These are phyloP conservation scores for Melanomma pulvis-pyrius DNA, from an alignment of 495 filamentous ascomycete species.

Conservation along the genomic window DNA sequence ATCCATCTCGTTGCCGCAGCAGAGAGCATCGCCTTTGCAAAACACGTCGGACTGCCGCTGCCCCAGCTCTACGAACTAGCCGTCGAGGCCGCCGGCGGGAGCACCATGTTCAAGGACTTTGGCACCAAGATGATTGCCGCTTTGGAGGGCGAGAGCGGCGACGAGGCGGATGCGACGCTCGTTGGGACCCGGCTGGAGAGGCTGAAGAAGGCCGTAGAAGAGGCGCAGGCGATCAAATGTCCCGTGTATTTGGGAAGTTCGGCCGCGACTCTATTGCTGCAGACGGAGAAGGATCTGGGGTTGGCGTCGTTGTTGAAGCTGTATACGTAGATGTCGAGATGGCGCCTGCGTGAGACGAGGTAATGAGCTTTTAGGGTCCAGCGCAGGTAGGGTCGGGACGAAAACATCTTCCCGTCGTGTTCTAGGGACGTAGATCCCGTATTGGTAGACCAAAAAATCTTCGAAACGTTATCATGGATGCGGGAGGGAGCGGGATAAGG, in stretches of 20 bases:
- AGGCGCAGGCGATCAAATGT: slow-evolving; percentile 35
- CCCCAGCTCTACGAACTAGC: slow-evolving; percentile 69
- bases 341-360: not conserved
- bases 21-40: slow-evolving; percentile 69
- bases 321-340: not conserved
- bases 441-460: too few species aligned
- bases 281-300: not conserved
- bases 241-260: slow-evolving; percentile 29
- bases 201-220: slow-evolving; percentile 23
- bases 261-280: slow-evolving; percentile 2
- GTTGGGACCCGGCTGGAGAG: slow-evolving; percentile 3
- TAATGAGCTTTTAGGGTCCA: not conserved
- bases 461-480: too few species aligned
- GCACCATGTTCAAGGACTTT: slow-evolving; percentile 60
- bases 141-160: slow-evolving; percentile 25
- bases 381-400: too few species aligned
- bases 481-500: too few species aligned
- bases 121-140: slow-evolving; percentile 57
- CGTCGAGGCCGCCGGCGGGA: slow-evolving; percentile 69
- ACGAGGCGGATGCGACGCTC: not conserved
- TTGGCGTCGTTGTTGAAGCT: not conserved
- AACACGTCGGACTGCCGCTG: slow-evolving; percentile 63
- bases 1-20: slow-evolving; percentile 67
- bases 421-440: too few species aligned
- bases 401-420: too few species aligned